A percentile compares a stretch with the other conserved stretches of the same genome.
These are phyloP conservation scores for Dysphania ambrosioides DNA, from an alignment of 148 eudicot genomes.

Conservation along the genomic window DNA sequence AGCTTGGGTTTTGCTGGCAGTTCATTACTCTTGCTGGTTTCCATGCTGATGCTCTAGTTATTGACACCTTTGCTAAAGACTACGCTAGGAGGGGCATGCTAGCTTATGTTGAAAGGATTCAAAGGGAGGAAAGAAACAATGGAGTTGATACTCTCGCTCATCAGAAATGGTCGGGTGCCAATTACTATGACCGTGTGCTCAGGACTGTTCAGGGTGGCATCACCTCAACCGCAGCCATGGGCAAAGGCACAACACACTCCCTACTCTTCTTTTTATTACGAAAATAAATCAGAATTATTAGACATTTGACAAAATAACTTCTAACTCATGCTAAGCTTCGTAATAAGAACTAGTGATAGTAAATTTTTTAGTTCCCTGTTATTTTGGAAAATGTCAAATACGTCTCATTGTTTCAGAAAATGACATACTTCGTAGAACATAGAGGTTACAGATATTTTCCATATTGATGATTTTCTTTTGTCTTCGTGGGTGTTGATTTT, in stretches of 20 bases:
- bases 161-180: conserved; percentile 91
- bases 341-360: no score
- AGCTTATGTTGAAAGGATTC: conserved; percentile 81
- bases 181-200: conserved; percentile 72
- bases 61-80: conserved; percentile 73
- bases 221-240: conserved; percentile 89
- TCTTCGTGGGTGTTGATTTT: background rate
- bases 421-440: no score
- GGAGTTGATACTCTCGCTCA: conserved; percentile 80
- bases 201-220: conserved; percentile 89
- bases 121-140: conserved; percentile 64
- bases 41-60: conserved; percentile 64
- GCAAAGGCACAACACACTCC: conserved; percentile 49
- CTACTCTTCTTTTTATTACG: background rate
- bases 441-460: no score
- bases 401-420: no score
- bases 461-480: background rate
- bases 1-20: conserved; percentile 70
- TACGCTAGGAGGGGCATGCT: conserved; percentile 65
- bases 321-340: background rate
- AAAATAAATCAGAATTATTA: no score
- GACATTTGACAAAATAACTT: background rate
- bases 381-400: background rate
- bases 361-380: background rate
- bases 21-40: conserved; percentile 81